Evolutionary conservation across 2,329 filamentous ascomycete species (phyloP).

Genomic region (Fusarium sp.): DNA sequence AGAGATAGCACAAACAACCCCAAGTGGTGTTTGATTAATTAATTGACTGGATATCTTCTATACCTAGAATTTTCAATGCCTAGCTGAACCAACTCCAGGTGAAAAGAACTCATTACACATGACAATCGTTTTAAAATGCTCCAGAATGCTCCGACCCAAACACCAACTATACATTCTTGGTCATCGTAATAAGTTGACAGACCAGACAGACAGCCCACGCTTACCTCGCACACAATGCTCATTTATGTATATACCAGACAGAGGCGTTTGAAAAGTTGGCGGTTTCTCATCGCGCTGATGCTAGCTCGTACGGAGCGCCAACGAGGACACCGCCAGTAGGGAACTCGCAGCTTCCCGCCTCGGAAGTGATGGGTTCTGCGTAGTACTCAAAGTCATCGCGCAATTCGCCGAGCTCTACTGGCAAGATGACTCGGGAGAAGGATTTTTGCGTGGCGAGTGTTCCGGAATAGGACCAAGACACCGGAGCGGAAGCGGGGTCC

Average conservation of each 20-base stretch:
- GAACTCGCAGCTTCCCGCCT: conserved; percentile 44
- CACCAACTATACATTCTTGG: conserved; percentile 31
- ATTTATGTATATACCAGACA: background rate
- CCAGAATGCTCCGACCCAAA: conserved; percentile 22
- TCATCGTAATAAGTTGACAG: conserved; percentile 16
- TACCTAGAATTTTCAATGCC: conserved; percentile 35
- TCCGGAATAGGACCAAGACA: conserved; percentile 41
- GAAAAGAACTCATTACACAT: conserved; percentile 19
- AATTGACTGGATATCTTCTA: conserved; percentile 39
- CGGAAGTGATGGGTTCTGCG: conserved; percentile 43
- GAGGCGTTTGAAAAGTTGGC: background rate
- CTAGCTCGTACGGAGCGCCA: conserved; percentile 12
- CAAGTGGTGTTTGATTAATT: conserved; percentile 23
- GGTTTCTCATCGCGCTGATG: conserved; percentile 22
- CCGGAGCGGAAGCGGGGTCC: conserved; percentile 29
- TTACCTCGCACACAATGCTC: background rate
- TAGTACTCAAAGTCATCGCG: conserved; percentile 48
- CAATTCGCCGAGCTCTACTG: conserved; percentile 45
- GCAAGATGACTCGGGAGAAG: conserved; percentile 47
- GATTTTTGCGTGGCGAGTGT: conserved; percentile 47
- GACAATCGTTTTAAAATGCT: conserved; percentile 17
- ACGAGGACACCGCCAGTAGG: conserved; percentile 32
- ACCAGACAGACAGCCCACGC: background rate
- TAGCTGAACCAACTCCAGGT: conserved; percentile 30
- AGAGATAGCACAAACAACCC: background rate